These are phyloP conservation scores for Vanderwaltozyma tropicalis DNA, from an alignment of 805 yeast genomes.

Conservation along the genomic window DNA sequence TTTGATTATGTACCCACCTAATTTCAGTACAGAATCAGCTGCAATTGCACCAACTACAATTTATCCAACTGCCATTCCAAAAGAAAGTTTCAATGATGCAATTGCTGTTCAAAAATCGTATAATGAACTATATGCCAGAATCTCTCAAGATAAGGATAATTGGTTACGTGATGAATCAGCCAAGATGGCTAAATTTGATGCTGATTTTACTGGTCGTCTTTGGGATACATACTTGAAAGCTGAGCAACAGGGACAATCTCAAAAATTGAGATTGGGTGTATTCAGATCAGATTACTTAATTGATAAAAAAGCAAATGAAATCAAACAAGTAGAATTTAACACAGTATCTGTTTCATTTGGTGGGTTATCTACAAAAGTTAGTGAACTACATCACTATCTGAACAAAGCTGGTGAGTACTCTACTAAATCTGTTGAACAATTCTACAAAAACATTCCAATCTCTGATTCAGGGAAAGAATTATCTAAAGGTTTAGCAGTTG, in stretches of 20 bases:
- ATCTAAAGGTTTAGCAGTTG: constrained; percentile 62
- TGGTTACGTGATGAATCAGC: constrained; percentile 56
- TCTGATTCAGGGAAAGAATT: constrained; percentile 55
- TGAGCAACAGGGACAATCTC: constrained; percentile 28
- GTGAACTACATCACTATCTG: constrained; percentile 59
- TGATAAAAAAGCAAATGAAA: constrained; percentile 34
- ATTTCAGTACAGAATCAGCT: constrained; percentile 33
- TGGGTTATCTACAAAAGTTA: constrained; percentile 74
- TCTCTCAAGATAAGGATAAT: constrained; percentile 42
- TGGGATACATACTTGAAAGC: constrained; percentile 50
- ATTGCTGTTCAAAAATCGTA: constrained; percentile 52
- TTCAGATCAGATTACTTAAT: constrained; percentile 87
- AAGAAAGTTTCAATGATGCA: constrained; percentile 54
- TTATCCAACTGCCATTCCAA: constrained; percentile 84
- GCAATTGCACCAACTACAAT: constrained; percentile 78
- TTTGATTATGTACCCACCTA: constrained; percentile 66
- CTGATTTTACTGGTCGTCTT: constrained; percentile 73
- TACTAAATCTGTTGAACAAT: constrained; percentile 29
- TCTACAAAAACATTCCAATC: constrained; percentile 44
- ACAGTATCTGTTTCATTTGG: constrained; percentile 95
- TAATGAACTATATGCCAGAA: constrained; percentile 64
- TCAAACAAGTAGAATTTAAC: constrained; percentile 93
- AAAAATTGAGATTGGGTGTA: constrained; percentile 66
- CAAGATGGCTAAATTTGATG: constrained; percentile 48
- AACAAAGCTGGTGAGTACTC: constrained; percentile 49